Conservation (phyloP, 164 flowering plant species). For the Vitis rotundifolia region DNA sequence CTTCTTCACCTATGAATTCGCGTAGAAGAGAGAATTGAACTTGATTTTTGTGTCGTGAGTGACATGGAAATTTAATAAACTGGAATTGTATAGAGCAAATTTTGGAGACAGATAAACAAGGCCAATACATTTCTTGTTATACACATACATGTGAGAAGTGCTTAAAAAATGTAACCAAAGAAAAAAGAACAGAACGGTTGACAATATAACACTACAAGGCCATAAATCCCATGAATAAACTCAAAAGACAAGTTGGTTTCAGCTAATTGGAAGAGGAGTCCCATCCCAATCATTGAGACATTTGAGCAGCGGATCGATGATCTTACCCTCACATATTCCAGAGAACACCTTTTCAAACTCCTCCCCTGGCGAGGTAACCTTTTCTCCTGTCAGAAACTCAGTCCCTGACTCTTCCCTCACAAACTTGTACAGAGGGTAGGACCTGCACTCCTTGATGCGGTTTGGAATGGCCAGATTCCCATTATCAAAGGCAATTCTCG, state of each 20-base stretch:
- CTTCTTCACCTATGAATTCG: no score
- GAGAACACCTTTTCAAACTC: slow-evolving; percentile 56
- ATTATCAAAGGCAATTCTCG: slow-evolving; percentile 30
- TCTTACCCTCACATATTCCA: slow-evolving; percentile 49
- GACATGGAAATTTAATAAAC: no score
- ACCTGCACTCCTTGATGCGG: slow-evolving; percentile 57
- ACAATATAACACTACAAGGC: no score
- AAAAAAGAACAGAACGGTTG: no score
- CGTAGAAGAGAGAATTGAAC: no score
- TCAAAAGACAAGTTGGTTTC: not conserved
- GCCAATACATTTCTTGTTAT: no score
- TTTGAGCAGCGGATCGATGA: slow-evolving; percentile 55
- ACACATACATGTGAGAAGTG: no score
- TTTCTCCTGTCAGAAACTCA: slow-evolving; percentile 49
- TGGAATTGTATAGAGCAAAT: no score
- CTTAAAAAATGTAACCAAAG: no score
- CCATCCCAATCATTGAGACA: slow-evolving; percentile 64
- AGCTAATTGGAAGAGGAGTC: slow-evolving; percentile 52
- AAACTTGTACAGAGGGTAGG: slow-evolving; percentile 56
- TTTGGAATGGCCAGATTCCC: slow-evolving; percentile 37
- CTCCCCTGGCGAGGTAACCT: slow-evolving; percentile 50
- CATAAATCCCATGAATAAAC: no score
- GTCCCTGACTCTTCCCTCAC: slow-evolving; percentile 53
- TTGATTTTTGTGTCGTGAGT: no score
- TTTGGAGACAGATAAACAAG: no score